phyloP scores from a whole-genome alignment of 352 stramenopile species.

The Globisporangium nodosum region DNA sequence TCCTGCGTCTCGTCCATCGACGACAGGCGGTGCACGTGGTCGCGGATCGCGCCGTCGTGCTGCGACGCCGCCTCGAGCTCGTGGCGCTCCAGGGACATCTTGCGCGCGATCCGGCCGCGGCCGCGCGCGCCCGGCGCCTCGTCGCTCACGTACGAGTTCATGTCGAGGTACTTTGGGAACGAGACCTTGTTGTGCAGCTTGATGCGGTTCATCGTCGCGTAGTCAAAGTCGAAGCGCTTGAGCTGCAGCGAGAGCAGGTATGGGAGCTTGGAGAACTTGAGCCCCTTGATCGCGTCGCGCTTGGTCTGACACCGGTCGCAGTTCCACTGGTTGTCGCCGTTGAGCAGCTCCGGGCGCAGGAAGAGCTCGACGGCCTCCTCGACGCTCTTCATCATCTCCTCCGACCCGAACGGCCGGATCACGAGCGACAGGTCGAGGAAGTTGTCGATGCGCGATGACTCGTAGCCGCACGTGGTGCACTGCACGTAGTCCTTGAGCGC shows the following conservation, averaged over 20 bases:
- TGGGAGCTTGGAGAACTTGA: conserved; percentile 86
- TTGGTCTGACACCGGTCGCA: conserved; percentile 82
- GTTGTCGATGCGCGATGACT: conserved; percentile 81
- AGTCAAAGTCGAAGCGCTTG: conserved; percentile 92
- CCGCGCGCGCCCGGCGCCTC: conserved; percentile 31
- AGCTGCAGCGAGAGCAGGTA: conserved; percentile 89
- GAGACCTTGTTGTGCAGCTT: conserved; percentile 84
- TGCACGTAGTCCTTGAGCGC: conserved; percentile 88
- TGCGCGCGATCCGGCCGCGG: conserved; percentile 63
- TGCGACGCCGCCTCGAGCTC: conserved; percentile 36
- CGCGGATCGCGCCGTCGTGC: conserved; percentile 6
- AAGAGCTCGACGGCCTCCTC: conserved; percentile 88
- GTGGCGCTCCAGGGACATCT: conserved; percentile 84
- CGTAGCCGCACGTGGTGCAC: conserved; percentile 78
- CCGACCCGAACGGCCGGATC: conserved; percentile 84
- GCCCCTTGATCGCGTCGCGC: conserved; percentile 85
- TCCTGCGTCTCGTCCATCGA: conserved; percentile 70
- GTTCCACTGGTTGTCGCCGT: conserved; percentile 89
- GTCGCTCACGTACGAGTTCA: conserved; percentile 82
- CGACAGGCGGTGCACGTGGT: conserved; percentile 40
- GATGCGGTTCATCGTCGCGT: conserved; percentile 82
- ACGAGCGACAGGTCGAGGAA: conserved; percentile 89
- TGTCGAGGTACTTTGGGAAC: conserved; percentile 89
- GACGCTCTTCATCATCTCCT: conserved; percentile 78
- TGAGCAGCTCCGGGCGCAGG: conserved; percentile 77